Percentiles rank a stretch among this genome's conserved stretches.
phyloP scores from a whole-genome alignment of 2,329 filamentous ascomycete genomes.

The Fusarium sp. region DNA sequence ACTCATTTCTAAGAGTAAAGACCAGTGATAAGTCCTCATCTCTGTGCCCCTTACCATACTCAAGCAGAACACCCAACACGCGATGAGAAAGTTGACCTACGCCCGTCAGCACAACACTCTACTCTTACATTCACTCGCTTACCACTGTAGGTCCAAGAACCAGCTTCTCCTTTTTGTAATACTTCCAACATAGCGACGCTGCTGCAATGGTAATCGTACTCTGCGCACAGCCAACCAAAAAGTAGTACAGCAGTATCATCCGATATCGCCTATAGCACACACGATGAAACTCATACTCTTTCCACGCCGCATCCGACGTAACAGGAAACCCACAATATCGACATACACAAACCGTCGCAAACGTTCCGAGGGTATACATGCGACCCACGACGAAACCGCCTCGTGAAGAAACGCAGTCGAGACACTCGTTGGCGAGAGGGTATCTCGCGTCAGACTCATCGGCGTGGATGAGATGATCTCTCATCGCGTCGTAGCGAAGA shows the following conservation, averaged over 20 bases:
- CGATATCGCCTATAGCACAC: conserved; percentile 54
- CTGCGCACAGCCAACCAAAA: conserved; percentile 53
- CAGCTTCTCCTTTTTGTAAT: conserved; percentile 45
- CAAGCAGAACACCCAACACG: conserved; percentile 50
- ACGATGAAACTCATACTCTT: conserved; percentile 54
- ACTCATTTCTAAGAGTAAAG: conserved; percentile 49
- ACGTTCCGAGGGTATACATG: conserved; percentile 52
- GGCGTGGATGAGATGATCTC: conserved; percentile 49
- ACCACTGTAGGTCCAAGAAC: conserved; percentile 51
- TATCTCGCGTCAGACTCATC: conserved; percentile 45
- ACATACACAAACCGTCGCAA: conserved; percentile 52
- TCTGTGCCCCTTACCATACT: conserved; percentile 48
- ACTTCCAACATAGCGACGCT: conserved; percentile 52
- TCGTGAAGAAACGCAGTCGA: conserved; percentile 51
- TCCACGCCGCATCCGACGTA: conserved; percentile 43
- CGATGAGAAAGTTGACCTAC: conserved; percentile 52
- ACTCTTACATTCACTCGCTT: conserved; percentile 9
- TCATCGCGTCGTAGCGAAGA: conserved; percentile 48
- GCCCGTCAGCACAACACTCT: not conserved
- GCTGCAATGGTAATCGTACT: conserved; percentile 49
- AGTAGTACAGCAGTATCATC: conserved; percentile 50
- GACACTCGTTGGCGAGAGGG: conserved; percentile 54
- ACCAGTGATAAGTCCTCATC: conserved; percentile 54
- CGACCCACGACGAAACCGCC: conserved; percentile 52
- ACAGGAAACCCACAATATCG: conserved; percentile 58